phyloP scores from a whole-genome alignment of 148 eudicot genomes.

The Gaultheria prostrata region DNA sequence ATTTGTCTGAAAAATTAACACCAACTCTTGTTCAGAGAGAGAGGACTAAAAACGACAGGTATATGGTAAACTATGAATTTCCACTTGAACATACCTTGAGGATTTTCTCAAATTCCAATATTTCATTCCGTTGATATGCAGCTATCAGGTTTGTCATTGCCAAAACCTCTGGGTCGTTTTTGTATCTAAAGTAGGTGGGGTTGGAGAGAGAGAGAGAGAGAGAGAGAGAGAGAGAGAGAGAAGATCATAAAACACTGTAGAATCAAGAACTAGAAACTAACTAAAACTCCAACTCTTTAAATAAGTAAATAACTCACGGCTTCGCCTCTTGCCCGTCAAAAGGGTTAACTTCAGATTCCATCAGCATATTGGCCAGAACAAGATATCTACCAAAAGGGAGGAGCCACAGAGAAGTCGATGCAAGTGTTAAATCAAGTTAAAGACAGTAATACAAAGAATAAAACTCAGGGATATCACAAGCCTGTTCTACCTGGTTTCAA shows the following conservation, averaged over 20 bases:
- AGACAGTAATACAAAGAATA: neutral
- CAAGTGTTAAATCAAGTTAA: neutral
- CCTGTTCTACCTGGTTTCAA: neutral
- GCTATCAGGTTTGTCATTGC: constrained; percentile 98
- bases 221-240: constrained; percentile 6
- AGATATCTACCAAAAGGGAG: constrained; percentile 53
- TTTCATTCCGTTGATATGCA: constrained; percentile 95
- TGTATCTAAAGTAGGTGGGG: constrained; percentile 46
- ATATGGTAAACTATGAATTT: neutral
- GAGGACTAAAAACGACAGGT: neutral
- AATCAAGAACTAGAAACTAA: neutral
- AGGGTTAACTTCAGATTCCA: constrained; percentile 98
- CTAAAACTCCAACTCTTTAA: neutral
- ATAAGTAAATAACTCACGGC: constrained; percentile 57
- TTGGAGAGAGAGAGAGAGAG: constrained; percentile 3
- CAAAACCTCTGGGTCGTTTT: constrained; percentile 95
- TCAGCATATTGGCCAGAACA: constrained; percentile 96
- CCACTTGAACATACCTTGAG: constrained; percentile 52
- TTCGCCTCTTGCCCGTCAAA: constrained; percentile 99
- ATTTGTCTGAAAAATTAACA: constrained; percentile 53
- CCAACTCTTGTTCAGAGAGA: neutral
- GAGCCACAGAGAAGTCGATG: neutral
- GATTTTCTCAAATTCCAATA: constrained; percentile 93
- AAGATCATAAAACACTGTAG: neutral
- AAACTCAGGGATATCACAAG: neutral